Evolutionary conservation across 73 alveolate genomes (phyloP), one percentile per base, ranked within the genome.

Genomic region (Tetrahymena elliotti): DNA sequence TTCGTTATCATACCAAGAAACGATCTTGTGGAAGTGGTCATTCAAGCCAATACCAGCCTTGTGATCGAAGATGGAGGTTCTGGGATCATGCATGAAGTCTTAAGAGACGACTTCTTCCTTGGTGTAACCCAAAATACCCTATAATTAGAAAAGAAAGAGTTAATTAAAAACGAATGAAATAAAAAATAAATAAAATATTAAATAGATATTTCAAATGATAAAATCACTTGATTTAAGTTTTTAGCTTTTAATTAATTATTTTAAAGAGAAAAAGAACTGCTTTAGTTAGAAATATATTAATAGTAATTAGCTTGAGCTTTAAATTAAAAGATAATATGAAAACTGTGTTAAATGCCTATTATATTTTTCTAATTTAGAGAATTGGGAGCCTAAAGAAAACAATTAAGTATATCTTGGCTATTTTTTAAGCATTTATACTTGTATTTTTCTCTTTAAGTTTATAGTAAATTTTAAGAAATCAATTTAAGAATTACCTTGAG

Each of bases 1-100:
- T 96, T 98, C 99, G 97, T 98, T 98, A 97, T 97, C 99, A 95
- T 98, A 97, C 99, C 99, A 98, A 94, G 99, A 97, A 84, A 98
- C 99, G 54, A 98, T 94, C 98, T 98, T 98, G 94, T 97, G 99
- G 96, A 98, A 98, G 95, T 93, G 98, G 93, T 93, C 84, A 96
- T 94, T 97, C 96, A 98, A 97, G 47, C 97, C 97, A 96, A 98
- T 98, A 83, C 99, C 99, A 18, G 99, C 99, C 92, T 97, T 94
- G 93, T 97, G 97, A 84, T 98, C 99, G 94, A 98, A 97, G 97
- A 98, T 98, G 83, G 98, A 94, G 93, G 99, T 98, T 88, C 97
- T 94, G 16, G 97, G 96, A 94, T 96, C 98, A 94, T 96, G 97
- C 38, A 95, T 93, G 97, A 98, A 98, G 97, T 98, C 99, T 39